A percentile compares a stretch with the other conserved stretches of the same genome.
These are phyloP conservation scores for Marchantia polymorpha DNA, from an alignment of 225 moss, liverwort and hornwort species.

Conservation along the genomic window DNA sequence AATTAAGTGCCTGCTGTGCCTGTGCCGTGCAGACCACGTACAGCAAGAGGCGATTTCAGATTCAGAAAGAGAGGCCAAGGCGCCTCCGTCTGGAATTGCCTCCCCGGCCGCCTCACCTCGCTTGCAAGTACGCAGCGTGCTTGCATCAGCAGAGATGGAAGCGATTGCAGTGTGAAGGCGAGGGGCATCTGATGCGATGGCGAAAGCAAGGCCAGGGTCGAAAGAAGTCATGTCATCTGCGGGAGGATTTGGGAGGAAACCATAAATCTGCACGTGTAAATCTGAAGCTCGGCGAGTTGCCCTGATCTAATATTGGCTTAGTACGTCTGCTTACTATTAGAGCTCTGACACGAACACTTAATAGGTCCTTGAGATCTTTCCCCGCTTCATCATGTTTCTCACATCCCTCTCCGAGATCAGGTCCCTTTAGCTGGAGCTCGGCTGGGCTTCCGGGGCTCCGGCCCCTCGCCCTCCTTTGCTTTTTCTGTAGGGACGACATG, in stretches of 20 bases:
- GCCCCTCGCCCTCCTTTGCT: too few species aligned
- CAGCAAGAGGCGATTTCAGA: not conserved
- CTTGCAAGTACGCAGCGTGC: not conserved
- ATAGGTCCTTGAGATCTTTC: slow-evolving; percentile 6
- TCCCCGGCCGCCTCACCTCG: not conserved
- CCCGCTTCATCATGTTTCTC: too few species aligned
- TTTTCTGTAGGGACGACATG: too few species aligned
- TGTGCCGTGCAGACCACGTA: not conserved
- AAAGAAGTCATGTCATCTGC: not conserved
- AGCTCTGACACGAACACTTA: slow-evolving; percentile 11
- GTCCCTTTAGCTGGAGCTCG: too few species aligned
- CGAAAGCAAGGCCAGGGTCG: not conserved
- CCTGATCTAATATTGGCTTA: slow-evolving; percentile 7
- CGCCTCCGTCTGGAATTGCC: not conserved
- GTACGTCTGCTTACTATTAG: slow-evolving; percentile 12
- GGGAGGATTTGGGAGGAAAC: not conserved
- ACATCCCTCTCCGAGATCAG: too few species aligned
- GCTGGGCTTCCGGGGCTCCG: too few species aligned
- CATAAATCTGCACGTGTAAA: slow-evolving; percentile 9
- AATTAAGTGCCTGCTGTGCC: not conserved
- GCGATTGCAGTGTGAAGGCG: not conserved
- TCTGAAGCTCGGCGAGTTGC: slow-evolving; percentile 9
- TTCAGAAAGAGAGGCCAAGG: not conserved
- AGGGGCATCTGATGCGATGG: not conserved
- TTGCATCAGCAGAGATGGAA: not conserved